Conservation (phyloP, 768 basidiomycete species). For the Mycena vulgaris region DNA sequence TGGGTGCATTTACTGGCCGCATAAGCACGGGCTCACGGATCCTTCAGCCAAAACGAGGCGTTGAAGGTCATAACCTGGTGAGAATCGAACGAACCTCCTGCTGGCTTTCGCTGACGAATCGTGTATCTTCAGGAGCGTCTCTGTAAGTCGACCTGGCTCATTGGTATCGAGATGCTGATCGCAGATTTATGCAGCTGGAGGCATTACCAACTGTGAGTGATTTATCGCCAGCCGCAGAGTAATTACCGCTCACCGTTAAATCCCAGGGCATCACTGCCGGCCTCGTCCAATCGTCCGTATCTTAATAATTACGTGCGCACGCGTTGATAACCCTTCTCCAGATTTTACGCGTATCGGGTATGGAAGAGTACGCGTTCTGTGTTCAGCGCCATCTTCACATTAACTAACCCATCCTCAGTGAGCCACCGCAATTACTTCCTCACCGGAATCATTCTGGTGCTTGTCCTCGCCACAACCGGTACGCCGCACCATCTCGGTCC, state of each 20-base stretch:
- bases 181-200: constrained; percentile 52
- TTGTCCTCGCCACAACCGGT: constrained; percentile 47
- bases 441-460: constrained; percentile 48
- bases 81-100: background rate
- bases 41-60: constrained; percentile 12
- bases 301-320: background rate
- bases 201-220: constrained; percentile 60
- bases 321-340: constrained; percentile 30
- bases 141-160: constrained; percentile 45
- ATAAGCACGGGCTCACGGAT: constrained; percentile 14
- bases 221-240: background rate
- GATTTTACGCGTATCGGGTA: constrained; percentile 65
- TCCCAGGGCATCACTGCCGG: constrained; percentile 63
- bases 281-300: constrained; percentile 64
- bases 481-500: background rate
- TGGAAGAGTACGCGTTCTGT: constrained; percentile 58
- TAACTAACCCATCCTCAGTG: constrained; percentile 42
- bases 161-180: background rate
- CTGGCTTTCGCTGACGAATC: background rate
- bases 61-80: constrained; percentile 34
- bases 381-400: background rate
- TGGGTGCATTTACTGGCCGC: constrained; percentile 24
- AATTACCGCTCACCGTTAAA: constrained; percentile 37
- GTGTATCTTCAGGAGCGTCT: constrained; percentile 49
- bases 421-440: constrained; percentile 57